Evolutionary conservation across 2,329 filamentous ascomycete genomes (phyloP).

Genomic region (Taxawa tesnikishii): DNA sequence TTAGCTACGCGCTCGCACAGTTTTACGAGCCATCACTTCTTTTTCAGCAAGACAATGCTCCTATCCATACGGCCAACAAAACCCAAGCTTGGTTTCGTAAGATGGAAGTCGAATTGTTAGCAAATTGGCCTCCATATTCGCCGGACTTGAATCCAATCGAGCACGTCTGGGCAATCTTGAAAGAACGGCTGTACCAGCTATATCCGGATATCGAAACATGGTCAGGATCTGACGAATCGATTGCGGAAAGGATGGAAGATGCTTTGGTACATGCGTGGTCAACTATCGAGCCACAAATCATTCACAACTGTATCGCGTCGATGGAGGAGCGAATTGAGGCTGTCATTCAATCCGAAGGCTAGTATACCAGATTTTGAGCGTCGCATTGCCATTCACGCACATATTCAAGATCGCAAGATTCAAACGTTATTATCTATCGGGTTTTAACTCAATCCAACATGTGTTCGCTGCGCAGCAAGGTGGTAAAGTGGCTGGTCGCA

Average conservation of each 20-base stretch:
- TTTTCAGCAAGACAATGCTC: not conserved
- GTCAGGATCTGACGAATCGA: not conserved
- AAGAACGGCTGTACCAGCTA: not conserved
- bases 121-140: not conserved
- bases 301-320: not conserved
- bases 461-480: no score
- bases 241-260: not conserved
- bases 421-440: no score
- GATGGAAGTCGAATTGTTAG: not conserved
- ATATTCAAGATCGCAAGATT: no score
- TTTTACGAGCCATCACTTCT: not conserved
- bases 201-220: not conserved
- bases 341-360: not conserved
- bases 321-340: not conserved
- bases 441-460: no score
- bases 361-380: constrained; percentile 1
- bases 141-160: not conserved
- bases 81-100: not conserved
- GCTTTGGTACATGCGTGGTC: not conserved
- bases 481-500: no score
- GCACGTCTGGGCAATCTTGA: not conserved
- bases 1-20: no score
- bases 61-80: not conserved
- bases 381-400: no score
- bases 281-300: not conserved